phyloP scores from a whole-genome alignment of 192 early-diverging fungal species.

The Entophlyctis helioformis region DNA sequence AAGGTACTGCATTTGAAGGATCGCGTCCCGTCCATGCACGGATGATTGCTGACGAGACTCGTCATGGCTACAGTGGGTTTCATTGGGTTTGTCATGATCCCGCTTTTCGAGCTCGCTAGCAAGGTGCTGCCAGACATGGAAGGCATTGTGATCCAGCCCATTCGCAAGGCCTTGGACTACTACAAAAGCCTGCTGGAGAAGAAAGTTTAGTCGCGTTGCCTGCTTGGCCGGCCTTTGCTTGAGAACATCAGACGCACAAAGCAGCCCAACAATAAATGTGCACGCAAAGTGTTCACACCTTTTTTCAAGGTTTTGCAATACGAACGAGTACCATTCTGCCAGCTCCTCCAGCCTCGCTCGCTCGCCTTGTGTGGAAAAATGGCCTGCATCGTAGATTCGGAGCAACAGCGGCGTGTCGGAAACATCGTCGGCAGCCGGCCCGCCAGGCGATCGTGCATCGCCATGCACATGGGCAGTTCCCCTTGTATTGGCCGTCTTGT shows the following conservation, averaged over 20 bases:
- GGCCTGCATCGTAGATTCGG: slow-evolving; percentile 4
- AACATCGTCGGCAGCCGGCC: background rate
- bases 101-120: slow-evolving; percentile 34
- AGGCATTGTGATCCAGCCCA: slow-evolving; percentile 19
- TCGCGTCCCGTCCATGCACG: background rate
- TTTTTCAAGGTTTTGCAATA: too few relatives aligned
- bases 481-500: too few relatives aligned
- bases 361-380: slow-evolving; percentile 3
- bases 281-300: too few relatives aligned
- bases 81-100: slow-evolving; percentile 45
- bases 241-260: too few relatives aligned
- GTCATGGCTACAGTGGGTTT: slow-evolving; percentile 25
- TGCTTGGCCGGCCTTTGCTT: too few relatives aligned
- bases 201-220: too few relatives aligned
- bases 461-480: too few relatives aligned
- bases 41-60: too few relatives aligned
- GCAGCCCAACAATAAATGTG: too few relatives aligned
- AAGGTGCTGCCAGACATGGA: slow-evolving; percentile 39
- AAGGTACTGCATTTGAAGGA: slow-evolving; percentile 8
- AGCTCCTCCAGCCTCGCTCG: background rate
- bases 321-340: slow-evolving; percentile 16
- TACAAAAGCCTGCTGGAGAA: slow-evolving; percentile 25
- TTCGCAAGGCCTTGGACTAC: slow-evolving; percentile 18
- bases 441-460: too few relatives aligned
- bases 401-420: slow-evolving; percentile 4